Evolutionary conservation across 805 yeast species (phyloP), one percentile per base, ranked within the genome.

Genomic region (Saccharomyces kudriavzevii): DNA sequence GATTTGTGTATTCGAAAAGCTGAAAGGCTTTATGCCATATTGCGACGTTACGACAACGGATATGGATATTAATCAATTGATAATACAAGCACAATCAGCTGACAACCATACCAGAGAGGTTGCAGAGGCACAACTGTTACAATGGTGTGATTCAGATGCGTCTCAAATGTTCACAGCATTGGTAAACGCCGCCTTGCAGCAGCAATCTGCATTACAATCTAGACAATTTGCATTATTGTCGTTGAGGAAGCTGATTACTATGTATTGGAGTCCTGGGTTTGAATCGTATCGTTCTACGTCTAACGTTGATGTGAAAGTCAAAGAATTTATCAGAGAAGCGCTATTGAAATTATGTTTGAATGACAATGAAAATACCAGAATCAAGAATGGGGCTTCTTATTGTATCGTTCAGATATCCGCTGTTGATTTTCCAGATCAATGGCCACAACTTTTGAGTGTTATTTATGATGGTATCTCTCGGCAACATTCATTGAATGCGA

Each of bases 381-480:
- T 91, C 14, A 75, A 89, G 54, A 78, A 77, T 29, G 78, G 87
- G 50, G 80, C 87, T 1, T 82, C 91, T 1, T 84, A 88, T 58
- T 84, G 87, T 14, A 79, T 90, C 17, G 87, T 87, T 4, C 95
- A 87, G 62, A 87, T 92, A 14, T 89, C 96, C 0, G 85, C 87
- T 2, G 87, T 84, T 1, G 99, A 92, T 64, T 92, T 81, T 63
- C 99, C 99, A 0, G 98, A 94, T 64, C 96, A 89, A 65, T 92
- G 98, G 98, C 96, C 97, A 0, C 77, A 75, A 24, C 72, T 91
- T 48, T 65, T 87, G 53, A 63, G 69, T 31, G 67, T 67, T 5
- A 62, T 89, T 22, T 83, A 82, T 60, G 63, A 63, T 1, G 66
- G 68, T 27, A 74, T 79, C 35, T 61, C 67, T 9, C 63, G 72